Conservation (phyloP, 306 rosid genomes). For the Inga leiocalycina region DNA sequence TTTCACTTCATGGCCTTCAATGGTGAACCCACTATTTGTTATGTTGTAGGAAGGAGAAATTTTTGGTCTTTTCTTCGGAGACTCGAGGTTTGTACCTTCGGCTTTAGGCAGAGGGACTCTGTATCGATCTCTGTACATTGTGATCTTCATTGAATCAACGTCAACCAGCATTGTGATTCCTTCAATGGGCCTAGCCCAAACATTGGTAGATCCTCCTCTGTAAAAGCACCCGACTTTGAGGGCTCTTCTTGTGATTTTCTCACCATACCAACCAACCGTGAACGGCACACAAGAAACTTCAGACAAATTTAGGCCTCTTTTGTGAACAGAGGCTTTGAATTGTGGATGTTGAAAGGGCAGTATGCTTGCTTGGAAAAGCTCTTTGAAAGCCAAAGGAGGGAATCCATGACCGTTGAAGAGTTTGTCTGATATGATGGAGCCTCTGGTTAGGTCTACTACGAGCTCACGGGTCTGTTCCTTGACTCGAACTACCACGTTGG, state of each 20-base stretch:
- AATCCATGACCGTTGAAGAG: slow-evolving; percentile 69
- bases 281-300: slow-evolving; percentile 84
- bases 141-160: slow-evolving; percentile 71
- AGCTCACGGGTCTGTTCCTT: slow-evolving; percentile 65
- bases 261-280: slow-evolving; percentile 88
- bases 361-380: slow-evolving; percentile 72
- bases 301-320: slow-evolving; percentile 67
- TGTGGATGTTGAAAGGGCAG: slow-evolving; percentile 60
- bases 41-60: slow-evolving; percentile 32
- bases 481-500: slow-evolving; percentile 71
- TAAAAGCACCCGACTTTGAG: slow-evolving; percentile 70
- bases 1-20: slow-evolving; percentile 58
- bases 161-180: slow-evolving; percentile 67
- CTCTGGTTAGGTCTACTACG: slow-evolving; percentile 54
- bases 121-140: slow-evolving; percentile 58
- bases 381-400: slow-evolving; percentile 73
- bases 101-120: slow-evolving; percentile 73
- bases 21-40: slow-evolving; percentile 45
- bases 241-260: slow-evolving; percentile 54
- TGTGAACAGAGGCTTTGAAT: slow-evolving; percentile 56
- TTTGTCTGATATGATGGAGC: slow-evolving; percentile 53
- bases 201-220: slow-evolving; percentile 62
- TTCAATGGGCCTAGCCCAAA: slow-evolving; percentile 83
- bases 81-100: slow-evolving; percentile 67
- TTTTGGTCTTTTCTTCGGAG: slow-evolving; percentile 29